phyloP scores from a whole-genome alignment of 345 rosid species.

The Pugionium cornutum region DNA sequence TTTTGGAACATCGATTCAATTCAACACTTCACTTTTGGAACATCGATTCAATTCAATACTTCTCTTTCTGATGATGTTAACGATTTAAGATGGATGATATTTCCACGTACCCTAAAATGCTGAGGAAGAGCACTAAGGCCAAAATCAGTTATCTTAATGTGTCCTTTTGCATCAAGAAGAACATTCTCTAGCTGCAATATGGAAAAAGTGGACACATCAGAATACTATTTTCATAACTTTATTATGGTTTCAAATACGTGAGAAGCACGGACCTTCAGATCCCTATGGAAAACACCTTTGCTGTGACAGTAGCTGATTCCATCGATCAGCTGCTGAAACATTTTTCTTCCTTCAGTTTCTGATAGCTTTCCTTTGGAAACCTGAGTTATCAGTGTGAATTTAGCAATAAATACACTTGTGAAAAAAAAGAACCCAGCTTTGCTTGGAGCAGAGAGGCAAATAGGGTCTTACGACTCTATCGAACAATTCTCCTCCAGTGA shows the following conservation, averaged over 20 bases:
- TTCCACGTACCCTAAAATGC: conserved; percentile 70
- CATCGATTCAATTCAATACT: background rate
- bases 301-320: conserved; percentile 88
- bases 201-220: background rate
- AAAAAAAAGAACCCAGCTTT: background rate
- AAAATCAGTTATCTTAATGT: conserved; percentile 85
- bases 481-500: conserved; percentile 85
- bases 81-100: background rate
- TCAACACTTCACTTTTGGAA: background rate
- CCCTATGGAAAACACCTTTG: conserved; percentile 89
- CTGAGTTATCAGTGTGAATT: conserved; percentile 42
- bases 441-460: conserved; percentile 11
- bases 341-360: conserved; percentile 81
- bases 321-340: conserved; percentile 90
- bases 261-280: conserved; percentile 70
- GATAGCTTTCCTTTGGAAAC: conserved; percentile 71
- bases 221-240: background rate
- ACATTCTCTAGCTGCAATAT: conserved; percentile 81
- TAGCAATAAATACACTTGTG: background rate
- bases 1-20: too few relatives aligned
- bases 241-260: background rate
- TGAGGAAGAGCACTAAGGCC: conserved; percentile 96
- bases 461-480: conserved; percentile 69
- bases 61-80: background rate
- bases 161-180: conserved; percentile 78